Evolutionary conservation across 2,329 filamentous ascomycete genomes (phyloP).

Genomic region (Rhexocercosporidium sp.): DNA sequence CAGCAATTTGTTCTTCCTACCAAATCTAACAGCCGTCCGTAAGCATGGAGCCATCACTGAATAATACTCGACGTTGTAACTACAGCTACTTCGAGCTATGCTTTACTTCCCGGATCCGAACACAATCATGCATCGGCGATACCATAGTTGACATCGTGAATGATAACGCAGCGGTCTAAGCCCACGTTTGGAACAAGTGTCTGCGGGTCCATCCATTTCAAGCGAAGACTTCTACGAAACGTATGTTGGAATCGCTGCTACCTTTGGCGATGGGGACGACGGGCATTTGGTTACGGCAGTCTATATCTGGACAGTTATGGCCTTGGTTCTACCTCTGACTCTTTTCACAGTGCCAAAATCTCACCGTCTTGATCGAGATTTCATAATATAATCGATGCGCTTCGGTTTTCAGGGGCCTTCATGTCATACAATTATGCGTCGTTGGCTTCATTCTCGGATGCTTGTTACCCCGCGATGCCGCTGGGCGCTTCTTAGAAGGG

Average conservation of each 20-base stretch:
- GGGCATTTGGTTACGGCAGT: neutral
- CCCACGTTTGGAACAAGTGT: neutral
- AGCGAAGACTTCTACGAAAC: neutral
- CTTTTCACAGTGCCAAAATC: neutral
- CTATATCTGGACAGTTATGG: neutral
- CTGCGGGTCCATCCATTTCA: neutral
- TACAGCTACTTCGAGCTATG: neutral
- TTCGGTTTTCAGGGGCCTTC: neutral
- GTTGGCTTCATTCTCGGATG: neutral
- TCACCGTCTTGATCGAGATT: neutral
- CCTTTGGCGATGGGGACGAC: neutral
- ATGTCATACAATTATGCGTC: constrained; percentile 1
- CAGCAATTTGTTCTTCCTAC: neutral
- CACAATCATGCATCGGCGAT: neutral
- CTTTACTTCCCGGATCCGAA: neutral
- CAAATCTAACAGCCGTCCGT: neutral
- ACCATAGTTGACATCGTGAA: neutral
- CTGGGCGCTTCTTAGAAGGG: constrained; percentile 47
- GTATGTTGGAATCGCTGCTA: neutral
- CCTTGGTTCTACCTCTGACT: neutral
- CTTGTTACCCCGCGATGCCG: neutral
- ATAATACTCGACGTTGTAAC: neutral
- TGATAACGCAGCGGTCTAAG: neutral
- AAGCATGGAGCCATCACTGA: neutral
- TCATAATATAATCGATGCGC: neutral